Percentiles rank a stretch among this genome's conserved stretches.
phyloP scores from a whole-genome alignment of 306 rosid genomes.

The Delonix regia region DNA sequence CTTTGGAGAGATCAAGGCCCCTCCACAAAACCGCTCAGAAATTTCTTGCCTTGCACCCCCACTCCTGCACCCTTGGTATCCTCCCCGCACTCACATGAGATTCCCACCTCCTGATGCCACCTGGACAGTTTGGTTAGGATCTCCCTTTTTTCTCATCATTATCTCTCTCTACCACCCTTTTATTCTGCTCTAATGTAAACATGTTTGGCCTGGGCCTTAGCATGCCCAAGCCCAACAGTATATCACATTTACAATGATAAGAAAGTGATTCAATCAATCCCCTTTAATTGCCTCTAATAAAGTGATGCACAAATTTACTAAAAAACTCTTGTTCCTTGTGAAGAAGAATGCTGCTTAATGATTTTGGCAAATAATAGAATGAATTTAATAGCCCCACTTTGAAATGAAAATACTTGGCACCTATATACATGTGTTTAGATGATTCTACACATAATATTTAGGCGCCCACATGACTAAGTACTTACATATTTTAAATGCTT shows the following conservation, averaged over 20 bases:
- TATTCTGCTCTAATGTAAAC: no score
- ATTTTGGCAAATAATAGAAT: slow-evolving; percentile 8
- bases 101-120: no score
- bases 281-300: slow-evolving; percentile 10
- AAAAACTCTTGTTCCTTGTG: background rate
- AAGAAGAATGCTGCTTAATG: background rate
- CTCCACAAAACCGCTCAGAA: no score
- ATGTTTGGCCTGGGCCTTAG: no score
- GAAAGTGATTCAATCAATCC: background rate
- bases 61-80: no score
- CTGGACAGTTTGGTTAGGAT: no score
- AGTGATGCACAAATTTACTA: slow-evolving; percentile 19
- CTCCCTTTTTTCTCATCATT: no score
- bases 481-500: slow-evolving; percentile 29
- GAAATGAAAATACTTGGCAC: slow-evolving; percentile 1
- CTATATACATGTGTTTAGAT: slow-evolving; percentile 9
- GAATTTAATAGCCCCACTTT: background rate
- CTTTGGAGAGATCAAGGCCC: no score
- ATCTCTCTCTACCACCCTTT: no score
- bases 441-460: slow-evolving; percentile 1
- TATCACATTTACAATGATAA: background rate
- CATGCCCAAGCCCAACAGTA: no score
- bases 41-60: no score
- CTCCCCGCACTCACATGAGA: no score
- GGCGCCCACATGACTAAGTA: slow-evolving; percentile 21